Base-by-base conservation (phyloP, 306 rosid genomes). In the Heteromeles arbutifolia region DNA sequence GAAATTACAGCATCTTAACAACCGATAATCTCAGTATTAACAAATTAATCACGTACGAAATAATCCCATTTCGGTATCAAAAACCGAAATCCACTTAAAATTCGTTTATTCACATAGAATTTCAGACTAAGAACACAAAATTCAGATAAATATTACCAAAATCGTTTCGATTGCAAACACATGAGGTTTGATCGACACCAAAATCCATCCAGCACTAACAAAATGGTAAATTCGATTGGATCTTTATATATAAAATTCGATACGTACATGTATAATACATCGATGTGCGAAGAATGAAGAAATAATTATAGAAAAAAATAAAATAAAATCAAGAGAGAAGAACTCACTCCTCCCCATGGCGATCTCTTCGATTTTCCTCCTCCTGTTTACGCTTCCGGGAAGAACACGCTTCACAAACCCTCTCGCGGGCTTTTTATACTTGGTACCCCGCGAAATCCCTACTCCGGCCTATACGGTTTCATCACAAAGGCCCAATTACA, bases 311-410 rank as follows among this genome's bases (percentile, higher is more conserved):
- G 2, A 41, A 45, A 29, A 29, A 10, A 15, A 18, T 11, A 28
- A 43, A 3, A 41, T 13, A 3, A 4, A 14, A 22, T 2, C 21
- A 32, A 73, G 14, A 25, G 9, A 59, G 31, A 56, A 15, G 58
- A 4, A 69, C 92, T 82, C 82, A 88, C 92, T 85, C 63, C 92
- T 85, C 65, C 89, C 89, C 89, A 88, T 88, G 26, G 84, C 83
- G 44, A 74, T 48, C 48, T 37, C 71, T 44, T 59, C 21, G 70
- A 70, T 48, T 21, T 32, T 37, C 28, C 72, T 73, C 8, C 74
- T 66, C 63, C 31, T 14, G 53, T 53, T 59, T 41, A 22, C 48
- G 61, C 21, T 59, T 59, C 19, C 31, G 12, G 37, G 4, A 73
- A 19, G 53, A 67, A 12, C 71, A 22, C 0, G 2, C 50, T 4